Percentiles rank a stretch among this genome's conserved stretches.
These are phyloP conservation scores for Schizosaccharomyces japonicus DNA, from an alignment of 805 yeast genomes.

Conservation along the genomic window DNA sequence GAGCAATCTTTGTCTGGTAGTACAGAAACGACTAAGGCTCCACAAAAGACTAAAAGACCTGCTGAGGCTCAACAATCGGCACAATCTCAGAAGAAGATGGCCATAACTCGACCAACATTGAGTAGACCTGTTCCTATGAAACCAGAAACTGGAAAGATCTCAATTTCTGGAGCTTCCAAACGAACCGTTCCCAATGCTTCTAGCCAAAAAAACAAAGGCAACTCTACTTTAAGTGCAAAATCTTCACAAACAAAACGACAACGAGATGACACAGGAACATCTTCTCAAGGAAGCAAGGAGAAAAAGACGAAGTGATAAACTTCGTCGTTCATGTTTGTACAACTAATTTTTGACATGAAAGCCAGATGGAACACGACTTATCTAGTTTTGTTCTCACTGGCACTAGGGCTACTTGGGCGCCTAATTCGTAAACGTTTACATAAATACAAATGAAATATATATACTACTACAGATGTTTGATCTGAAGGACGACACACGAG, in stretches of 20 bases:
- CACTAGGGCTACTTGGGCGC: too few relatives aligned
- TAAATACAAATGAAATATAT: too few relatives aligned
- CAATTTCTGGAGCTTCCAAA: conserved; percentile 1
- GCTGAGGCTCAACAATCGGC: background rate
- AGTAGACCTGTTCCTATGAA: conserved; percentile 1
- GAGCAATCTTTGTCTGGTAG: background rate
- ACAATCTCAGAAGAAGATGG: background rate
- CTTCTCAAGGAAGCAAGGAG: too few relatives aligned
- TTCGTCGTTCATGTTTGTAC: too few relatives aligned
- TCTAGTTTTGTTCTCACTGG: too few relatives aligned
- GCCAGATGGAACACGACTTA: too few relatives aligned
- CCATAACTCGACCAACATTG: background rate
- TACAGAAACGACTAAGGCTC: background rate
- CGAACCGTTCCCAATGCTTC: background rate
- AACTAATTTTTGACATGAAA: too few relatives aligned
- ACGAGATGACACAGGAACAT: conserved; percentile 2
- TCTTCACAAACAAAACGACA: background rate
- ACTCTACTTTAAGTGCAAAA: background rate
- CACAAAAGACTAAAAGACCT: background rate
- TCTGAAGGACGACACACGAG: too few relatives aligned
- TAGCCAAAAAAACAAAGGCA: background rate
- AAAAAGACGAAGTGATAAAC: too few relatives aligned
- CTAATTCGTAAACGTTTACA: too few relatives aligned
- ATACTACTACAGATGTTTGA: too few relatives aligned
- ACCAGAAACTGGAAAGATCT: background rate